Base-by-base conservation (phyloP, 2,329 filamentous ascomycete genomes). In the Pseudogymnoascus sp. region DNA sequence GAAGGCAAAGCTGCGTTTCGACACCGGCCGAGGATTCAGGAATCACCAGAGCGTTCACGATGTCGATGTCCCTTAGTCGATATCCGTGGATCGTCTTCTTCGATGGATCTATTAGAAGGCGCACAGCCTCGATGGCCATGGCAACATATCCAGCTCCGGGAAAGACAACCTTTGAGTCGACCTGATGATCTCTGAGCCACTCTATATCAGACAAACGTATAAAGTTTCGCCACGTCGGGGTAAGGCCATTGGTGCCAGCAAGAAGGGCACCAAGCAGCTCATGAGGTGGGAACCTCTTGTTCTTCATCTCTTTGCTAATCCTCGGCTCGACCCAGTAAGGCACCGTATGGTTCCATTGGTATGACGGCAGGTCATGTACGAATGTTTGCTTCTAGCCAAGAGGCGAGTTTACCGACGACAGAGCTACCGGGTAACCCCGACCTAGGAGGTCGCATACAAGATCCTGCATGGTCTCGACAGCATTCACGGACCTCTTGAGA, bases 311-410 rank as follows among this genome's bases (percentile, higher is more conserved):
- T n/a, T 71, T 68, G 14, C 78, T 79, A 2, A 80, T 68, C 56
- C 80, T 77, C 1, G 80, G 80, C 64, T 84, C 81, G 64, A 79
- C 75, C 81, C 82, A 84, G 68, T 82, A 82, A 0, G 69, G 71
- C 31, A 75, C 78, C 16, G 72, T 70, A 63, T 83, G 81, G 23
- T 84, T 80, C 80, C 81, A 84, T 0, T 78, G 75, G 64, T 84
- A 84, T 1, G 75, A 73, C 1, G 81, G 80, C n/a, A 84, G 69
- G 62, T 81, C 75, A 0, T 73, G 67, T 2, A 84, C 38, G 2
- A 68, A 16, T 11, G 65, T 40, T 7, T n/a, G 11, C 4, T 12
- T 12, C 25, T 16, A 3, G 11, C 18, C 2, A 4, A 16, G 14
- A n/a, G 18, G 11, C 18, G 11, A n/a, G 7, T 53, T 53, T 1